phyloP scores from a whole-genome alignment of 345 rosid species.

The Anastatica hierochuntica region DNA sequence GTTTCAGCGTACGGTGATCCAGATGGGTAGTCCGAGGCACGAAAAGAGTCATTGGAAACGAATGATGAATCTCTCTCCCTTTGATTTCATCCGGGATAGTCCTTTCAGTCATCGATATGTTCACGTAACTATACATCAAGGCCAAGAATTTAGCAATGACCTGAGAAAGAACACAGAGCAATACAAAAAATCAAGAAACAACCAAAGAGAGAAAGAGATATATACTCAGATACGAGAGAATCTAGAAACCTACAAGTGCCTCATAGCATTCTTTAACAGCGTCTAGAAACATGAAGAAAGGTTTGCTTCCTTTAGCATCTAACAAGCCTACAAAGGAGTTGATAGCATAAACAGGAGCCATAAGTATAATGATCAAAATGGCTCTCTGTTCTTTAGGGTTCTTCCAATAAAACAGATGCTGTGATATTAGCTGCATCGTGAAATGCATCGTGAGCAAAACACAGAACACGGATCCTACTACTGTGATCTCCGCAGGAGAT shows the following conservation, averaged over 20 bases:
- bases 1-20: slow-evolving; percentile 19
- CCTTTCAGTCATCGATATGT: slow-evolving; percentile 61
- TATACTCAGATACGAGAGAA: background rate
- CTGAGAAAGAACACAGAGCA: slow-evolving; percentile 31
- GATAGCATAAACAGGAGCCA: slow-evolving; percentile 79
- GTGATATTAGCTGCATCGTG: slow-evolving; percentile 72
- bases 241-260: slow-evolving; percentile 57
- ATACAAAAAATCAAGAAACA: slow-evolving; percentile 9
- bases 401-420: slow-evolving; percentile 90
- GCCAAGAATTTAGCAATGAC: slow-evolving; percentile 91
- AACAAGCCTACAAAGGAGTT: slow-evolving; percentile 72
- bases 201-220: background rate
- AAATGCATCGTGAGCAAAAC: slow-evolving; percentile 64
- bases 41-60: slow-evolving; percentile 89
- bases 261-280: slow-evolving; percentile 79
- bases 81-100: slow-evolving; percentile 77
- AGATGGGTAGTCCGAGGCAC: slow-evolving; percentile 25
- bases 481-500: slow-evolving; percentile 25
- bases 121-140: slow-evolving; percentile 78
- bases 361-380: slow-evolving; percentile 62
- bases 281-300: slow-evolving; percentile 66
- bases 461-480: slow-evolving; percentile 29
- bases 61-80: slow-evolving; percentile 86
- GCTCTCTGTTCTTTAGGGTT: slow-evolving; percentile 90
- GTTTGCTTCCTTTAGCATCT: slow-evolving; percentile 67